A percentile compares a stretch with the other conserved stretches of the same genome.
phyloP scores from a whole-genome alignment of 2,329 filamentous ascomycete genomes.

The Aspergillus sp. region DNA sequence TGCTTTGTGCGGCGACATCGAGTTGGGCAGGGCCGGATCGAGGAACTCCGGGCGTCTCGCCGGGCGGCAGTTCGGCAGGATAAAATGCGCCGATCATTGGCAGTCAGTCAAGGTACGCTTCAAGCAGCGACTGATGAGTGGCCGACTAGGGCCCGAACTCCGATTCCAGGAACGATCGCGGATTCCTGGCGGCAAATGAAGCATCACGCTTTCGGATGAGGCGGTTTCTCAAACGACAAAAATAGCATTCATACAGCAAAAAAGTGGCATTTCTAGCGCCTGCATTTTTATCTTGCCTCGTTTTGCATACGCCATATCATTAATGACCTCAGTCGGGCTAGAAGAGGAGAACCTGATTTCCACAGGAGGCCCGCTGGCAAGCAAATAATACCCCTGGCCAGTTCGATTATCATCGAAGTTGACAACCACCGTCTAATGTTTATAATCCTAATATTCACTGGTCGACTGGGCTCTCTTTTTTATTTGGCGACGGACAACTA shows the following conservation, averaged over 20 bases:
- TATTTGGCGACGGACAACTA: too few species aligned
- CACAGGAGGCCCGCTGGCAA: too few species aligned
- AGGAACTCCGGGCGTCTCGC: conserved; percentile 67
- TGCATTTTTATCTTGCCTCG: background rate
- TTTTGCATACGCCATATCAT: background rate
- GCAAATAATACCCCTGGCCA: too few species aligned
- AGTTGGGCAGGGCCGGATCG: conserved; percentile 75
- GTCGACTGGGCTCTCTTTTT: too few species aligned
- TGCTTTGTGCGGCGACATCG: conserved; percentile 77
- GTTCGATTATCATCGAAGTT: too few species aligned
- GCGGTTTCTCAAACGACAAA: background rate
- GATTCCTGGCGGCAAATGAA: conserved; percentile 32
- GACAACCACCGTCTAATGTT: too few species aligned
- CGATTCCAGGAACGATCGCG: conserved; percentile 24
- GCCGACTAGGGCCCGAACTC: conserved; percentile 22
- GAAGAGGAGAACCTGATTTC: too few species aligned
- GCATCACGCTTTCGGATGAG: conserved; percentile 28
- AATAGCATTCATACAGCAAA: background rate
- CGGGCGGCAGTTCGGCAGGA: conserved; percentile 46
- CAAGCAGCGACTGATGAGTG: conserved; percentile 29
- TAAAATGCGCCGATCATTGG: conserved; percentile 34
- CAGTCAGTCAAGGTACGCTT: conserved; percentile 29
- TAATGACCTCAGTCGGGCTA: background rate
- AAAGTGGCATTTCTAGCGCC: background rate
- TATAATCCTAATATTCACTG: too few species aligned